Conservation (phyloP, 108 stramenopile species). For the Cyclotella distinguenda region DNA sequence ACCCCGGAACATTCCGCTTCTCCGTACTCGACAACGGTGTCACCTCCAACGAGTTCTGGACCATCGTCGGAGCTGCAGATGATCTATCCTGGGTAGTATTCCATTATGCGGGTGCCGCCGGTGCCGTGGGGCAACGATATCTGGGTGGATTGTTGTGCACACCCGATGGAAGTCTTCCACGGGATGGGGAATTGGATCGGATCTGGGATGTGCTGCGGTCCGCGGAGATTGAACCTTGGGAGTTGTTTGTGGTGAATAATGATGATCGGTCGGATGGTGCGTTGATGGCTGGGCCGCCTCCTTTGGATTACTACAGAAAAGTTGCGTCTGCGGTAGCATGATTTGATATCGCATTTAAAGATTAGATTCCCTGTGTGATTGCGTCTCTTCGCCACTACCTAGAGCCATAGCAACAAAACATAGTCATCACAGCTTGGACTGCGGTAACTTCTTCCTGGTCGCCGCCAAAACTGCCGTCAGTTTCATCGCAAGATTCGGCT, state of each 20-base stretch:
- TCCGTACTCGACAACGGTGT: conserved; percentile 93
- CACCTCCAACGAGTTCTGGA: conserved; percentile 89
- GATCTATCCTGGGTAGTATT: conserved; percentile 91
- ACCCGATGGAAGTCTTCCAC: conserved; percentile 82
- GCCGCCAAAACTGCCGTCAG: conserved; percentile 69
- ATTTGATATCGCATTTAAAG: neutral
- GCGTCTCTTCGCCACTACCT: neutral
- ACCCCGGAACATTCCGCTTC: conserved; percentile 70
- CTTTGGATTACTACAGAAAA: conserved; percentile 71
- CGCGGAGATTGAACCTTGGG: conserved; percentile 89
- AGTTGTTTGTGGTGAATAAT: conserved; percentile 79
- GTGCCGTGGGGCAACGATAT: conserved; percentile 88
- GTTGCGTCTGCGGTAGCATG: conserved; percentile 28
- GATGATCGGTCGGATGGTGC: conserved; percentile 45
- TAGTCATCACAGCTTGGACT: conserved; percentile 28
- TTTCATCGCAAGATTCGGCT: conserved; percentile 85
- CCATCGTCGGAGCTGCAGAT: conserved; percentile 86
- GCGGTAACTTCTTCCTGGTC: conserved; percentile 64
- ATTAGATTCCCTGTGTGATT: too few relatives aligned
- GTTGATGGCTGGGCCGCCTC: conserved; percentile 69
- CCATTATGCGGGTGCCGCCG: conserved; percentile 94
- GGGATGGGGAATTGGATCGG: conserved; percentile 36
- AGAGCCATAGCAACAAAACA: neutral
- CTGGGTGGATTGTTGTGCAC: conserved; percentile 89
- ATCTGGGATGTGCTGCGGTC: conserved; percentile 63